Base-by-base conservation (phyloP, 2,329 filamentous ascomycete species). In the Diatrype stigma region DNA sequence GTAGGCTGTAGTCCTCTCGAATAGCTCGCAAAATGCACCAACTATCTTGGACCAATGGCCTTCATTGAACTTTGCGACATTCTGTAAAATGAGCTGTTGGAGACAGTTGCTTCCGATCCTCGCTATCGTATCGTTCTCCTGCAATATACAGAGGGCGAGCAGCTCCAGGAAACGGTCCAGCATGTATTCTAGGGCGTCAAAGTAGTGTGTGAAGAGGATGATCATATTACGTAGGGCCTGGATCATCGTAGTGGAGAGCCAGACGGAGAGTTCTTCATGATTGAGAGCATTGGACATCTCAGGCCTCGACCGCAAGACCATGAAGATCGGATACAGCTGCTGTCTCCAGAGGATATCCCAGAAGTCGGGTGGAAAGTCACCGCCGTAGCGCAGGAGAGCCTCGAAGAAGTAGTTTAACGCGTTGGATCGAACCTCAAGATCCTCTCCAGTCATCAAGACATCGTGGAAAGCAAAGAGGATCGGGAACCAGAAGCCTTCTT, bases 311-410 rank as follows among this genome's bases (percentile, higher is more conserved):
- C 96, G 91, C 42, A 99, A 73, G 2, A 99, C 95, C 80, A 97
- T 92, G 73, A 99, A 99, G 60, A 99, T 99, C 1, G 94, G 95
- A 61, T 96, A 97, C 1, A 99, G 80, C 52, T 99, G 82, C 67
- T 99, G 94, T 46, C 93, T 84, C 92, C 94, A 99, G 0, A 99
- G 80, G 17, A 94, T 96, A 68, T 99, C 94, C 94, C 94, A 99
- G 67, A 99, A 99, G 49, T 96, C 90, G 1, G 86, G 77, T 3
- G 93, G 91, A 63, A 96, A 99, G 59, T 90, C 89, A 17, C 90
- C 89, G 34, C 95, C 94, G 60, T 97, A 94, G 56, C 84, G 85
- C 52, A 96, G 86, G 6, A 99, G 78, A 0, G 91, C 91, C 52
- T 97, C 93, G 62, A 99, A 99, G 55, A 99, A 90, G 70, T 97